Evolutionary conservation across 768 basidiomycete genomes (phyloP).

Genomic region (Gymnopilus junonius): DNA sequence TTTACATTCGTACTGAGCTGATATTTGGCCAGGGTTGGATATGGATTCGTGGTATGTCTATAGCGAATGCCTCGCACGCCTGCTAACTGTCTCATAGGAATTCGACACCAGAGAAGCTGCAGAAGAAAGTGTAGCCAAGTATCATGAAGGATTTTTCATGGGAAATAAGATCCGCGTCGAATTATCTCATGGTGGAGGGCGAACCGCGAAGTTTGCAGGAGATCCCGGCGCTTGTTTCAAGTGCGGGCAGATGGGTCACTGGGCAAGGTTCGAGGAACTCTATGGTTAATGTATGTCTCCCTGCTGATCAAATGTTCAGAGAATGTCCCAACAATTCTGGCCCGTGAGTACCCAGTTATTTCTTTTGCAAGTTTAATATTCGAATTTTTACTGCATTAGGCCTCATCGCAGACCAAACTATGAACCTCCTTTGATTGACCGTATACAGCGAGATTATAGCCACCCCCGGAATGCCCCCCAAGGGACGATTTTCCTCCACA

Average conservation of each 20-base stretch:
- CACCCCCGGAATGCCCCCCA: constrained; percentile 45
- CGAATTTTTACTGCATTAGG: constrained; percentile 16
- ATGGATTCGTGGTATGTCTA: constrained; percentile 84
- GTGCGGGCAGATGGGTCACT: constrained; percentile 85
- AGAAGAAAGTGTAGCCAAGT: constrained; percentile 86
- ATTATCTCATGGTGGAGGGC: constrained; percentile 81
- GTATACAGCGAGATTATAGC: constrained; percentile 65
- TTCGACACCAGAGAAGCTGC: constrained; percentile 82
- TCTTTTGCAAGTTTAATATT: neutral
- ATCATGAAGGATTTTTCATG: constrained; percentile 90
- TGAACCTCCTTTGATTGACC: constrained; percentile 61
- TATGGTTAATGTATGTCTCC: neutral
- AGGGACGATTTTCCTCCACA: constrained; percentile 62
- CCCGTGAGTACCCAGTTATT: constrained; percentile 47
- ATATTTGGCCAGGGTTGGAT: constrained; percentile 64
- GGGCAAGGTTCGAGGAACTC: constrained; percentile 69
- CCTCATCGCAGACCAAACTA: constrained; percentile 44
- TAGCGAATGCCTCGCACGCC: neutral
- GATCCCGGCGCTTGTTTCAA: constrained; percentile 90
- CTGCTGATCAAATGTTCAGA: constrained; percentile 39
- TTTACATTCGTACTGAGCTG: constrained; percentile 13
- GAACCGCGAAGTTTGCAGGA: constrained; percentile 79
- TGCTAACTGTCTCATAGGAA: constrained; percentile 53
- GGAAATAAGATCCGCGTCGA: constrained; percentile 92
- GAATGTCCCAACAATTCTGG: constrained; percentile 70